Evolutionary conservation across 78 protist genomes (phyloP).

Genomic region (Cyanophora paradoxa): DNA sequence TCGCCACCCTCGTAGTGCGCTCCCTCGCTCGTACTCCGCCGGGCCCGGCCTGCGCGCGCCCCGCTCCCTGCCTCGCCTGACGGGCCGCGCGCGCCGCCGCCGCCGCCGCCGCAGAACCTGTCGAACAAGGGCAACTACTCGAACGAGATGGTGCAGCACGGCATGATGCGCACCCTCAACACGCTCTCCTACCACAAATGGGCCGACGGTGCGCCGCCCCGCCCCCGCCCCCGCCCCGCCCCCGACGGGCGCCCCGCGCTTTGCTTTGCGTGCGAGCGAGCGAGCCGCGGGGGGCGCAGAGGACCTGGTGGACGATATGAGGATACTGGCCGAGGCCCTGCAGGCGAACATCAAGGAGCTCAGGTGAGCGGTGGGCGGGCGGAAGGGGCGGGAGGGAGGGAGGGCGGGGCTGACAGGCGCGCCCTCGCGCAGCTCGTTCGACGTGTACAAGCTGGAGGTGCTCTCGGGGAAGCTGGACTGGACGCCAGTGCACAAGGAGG

Average conservation of each 20-base stretch:
- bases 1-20: constrained; percentile 22
- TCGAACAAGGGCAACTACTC: background rate
- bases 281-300: no score
- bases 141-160: constrained; percentile 51
- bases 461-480: constrained; percentile 69
- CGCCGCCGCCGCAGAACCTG: no score
- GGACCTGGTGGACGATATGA: constrained; percentile 33
- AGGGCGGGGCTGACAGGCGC: background rate
- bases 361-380: no score
- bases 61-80: background rate
- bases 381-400: no score
- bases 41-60: background rate
- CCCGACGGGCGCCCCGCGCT: background rate
- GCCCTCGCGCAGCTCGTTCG: constrained; percentile 33
- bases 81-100: background rate
- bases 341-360: constrained; percentile 29
- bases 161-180: constrained; percentile 33
- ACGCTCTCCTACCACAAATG: constrained; percentile 38
- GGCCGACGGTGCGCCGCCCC: constrained; percentile 84
- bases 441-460: constrained; percentile 60
- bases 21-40: background rate
- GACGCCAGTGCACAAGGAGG: constrained; percentile 85
- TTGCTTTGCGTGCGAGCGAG: background rate
- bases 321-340: constrained; percentile 21
- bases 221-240: no score